A percentile compares a stretch with the other conserved stretches of the same genome.
phyloP scores from a whole-genome alignment of 345 rosid species.

The Odontarrhena argentea region DNA sequence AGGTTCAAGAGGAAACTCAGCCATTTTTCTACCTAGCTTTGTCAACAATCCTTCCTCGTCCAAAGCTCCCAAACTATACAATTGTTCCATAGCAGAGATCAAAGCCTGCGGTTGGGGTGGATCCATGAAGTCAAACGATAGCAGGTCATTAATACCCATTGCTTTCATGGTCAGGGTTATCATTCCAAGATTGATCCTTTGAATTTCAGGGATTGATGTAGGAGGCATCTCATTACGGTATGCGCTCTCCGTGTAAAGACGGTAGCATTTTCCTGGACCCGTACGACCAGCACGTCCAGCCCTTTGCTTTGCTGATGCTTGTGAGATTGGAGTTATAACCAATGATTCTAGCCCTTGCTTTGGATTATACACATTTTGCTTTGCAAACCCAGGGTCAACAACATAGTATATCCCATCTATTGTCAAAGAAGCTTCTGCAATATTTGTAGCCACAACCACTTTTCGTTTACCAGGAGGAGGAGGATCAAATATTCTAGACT shows the following conservation, averaged over 20 bases:
- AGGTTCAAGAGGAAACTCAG: conserved; percentile 93
- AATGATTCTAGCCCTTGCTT: conserved; percentile 80
- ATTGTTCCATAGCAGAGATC: conserved; percentile 88
- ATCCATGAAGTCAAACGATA: conserved; percentile 49
- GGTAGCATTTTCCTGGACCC: conserved; percentile 86
- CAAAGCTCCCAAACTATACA: conserved; percentile 81
- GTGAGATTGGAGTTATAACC: conserved; percentile 79
- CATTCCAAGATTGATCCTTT: conserved; percentile 80
- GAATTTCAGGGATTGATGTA: conserved; percentile 82
- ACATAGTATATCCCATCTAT: conserved; percentile 82
- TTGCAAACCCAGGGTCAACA: conserved; percentile 85
- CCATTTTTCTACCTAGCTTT: conserved; percentile 93
- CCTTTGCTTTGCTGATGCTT: conserved; percentile 85
- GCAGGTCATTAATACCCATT: conserved; percentile 81
- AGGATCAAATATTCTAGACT: conserved; percentile 85
- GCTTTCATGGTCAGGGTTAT: conserved; percentile 79
- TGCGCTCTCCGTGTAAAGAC: conserved; percentile 77
- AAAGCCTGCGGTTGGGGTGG: conserved; percentile 65
- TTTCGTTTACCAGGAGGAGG: conserved; percentile 80
- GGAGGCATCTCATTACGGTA: conserved; percentile 67
- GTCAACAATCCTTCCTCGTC: conserved; percentile 93
- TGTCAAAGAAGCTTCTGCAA: conserved; percentile 82
- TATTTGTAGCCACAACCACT: conserved; percentile 86
- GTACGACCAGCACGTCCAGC: conserved; percentile 92
- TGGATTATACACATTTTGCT: conserved; percentile 80